A percentile compares a stretch with the other conserved stretches of the same genome.
These are phyloP conservation scores for Aplosporella prunicola DNA, from an alignment of 2,329 filamentous ascomycete species.

Conservation along the genomic window DNA sequence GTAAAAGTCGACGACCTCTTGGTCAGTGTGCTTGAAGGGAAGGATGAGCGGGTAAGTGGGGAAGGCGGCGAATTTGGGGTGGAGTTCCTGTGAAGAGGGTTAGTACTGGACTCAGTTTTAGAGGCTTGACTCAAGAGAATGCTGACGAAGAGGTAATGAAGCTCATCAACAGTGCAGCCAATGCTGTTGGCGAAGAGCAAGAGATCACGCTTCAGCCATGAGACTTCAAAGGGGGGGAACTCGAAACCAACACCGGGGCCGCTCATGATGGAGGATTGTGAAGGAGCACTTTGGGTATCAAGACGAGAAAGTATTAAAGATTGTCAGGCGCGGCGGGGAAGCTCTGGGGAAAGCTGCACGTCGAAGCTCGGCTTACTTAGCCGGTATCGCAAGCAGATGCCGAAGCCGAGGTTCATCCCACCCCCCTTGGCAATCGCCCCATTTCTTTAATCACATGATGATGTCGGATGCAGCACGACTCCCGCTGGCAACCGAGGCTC, in stretches of 20 bases:
- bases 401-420: too few species aligned
- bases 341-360: not conserved
- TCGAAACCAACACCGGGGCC: slow-evolving; percentile 61
- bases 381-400: slow-evolving; percentile 10
- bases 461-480: too few species aligned
- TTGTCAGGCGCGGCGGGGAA: slow-evolving; percentile 1
- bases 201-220: slow-evolving; percentile 80
- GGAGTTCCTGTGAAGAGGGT: slow-evolving; percentile 58
- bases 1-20: slow-evolving; percentile 81
- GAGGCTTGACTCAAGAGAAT: not conserved
- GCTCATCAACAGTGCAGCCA: slow-evolving; percentile 73
- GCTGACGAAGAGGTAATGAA: slow-evolving; percentile 82
- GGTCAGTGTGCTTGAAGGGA: slow-evolving; percentile 65
- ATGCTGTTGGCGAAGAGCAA: slow-evolving; percentile 88
- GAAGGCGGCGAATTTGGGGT: slow-evolving; percentile 79
- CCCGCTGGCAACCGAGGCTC: too few species aligned
- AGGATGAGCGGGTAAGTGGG: slow-evolving; percentile 81
- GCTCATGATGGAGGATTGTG: slow-evolving; percentile 18
- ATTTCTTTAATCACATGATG: too few species aligned
- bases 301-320: not conserved
- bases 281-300: slow-evolving; percentile 1
- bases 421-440: too few species aligned
- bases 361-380: not conserved
- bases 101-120: too few species aligned
- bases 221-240: slow-evolving; percentile 64